These are phyloP conservation scores for Brettanomyces bruxellensis DNA, from an alignment of 805 yeast genomes.

Conservation along the genomic window DNA sequence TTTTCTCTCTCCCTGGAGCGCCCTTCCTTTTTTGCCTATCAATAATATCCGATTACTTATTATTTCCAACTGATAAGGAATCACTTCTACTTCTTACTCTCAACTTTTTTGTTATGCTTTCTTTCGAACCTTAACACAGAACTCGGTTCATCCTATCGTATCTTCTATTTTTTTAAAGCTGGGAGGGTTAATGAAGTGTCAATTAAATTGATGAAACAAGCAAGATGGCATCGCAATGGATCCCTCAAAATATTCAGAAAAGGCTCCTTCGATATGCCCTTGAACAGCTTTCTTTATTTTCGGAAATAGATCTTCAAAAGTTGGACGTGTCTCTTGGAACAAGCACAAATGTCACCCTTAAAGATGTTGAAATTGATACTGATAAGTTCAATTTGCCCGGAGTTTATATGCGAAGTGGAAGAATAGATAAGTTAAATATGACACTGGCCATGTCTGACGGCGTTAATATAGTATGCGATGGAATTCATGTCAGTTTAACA, in stretches of 20 bases:
- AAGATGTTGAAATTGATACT: constrained; percentile 63
- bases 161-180: no score
- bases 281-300: constrained; percentile 72
- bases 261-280: constrained; percentile 70
- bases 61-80: not conserved
- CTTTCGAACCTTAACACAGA: no score
- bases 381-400: constrained; percentile 64
- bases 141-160: no score
- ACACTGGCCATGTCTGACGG: constrained; percentile 65
- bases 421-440: constrained; percentile 43
- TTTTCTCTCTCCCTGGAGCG: no score
- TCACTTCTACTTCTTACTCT: not conserved
- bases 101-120: no score
- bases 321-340: constrained; percentile 71
- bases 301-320: constrained; percentile 67
- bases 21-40: no score
- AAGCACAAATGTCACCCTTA: constrained; percentile 36
- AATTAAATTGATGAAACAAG: not conserved
- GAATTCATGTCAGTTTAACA: constrained; percentile 39
- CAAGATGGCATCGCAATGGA: constrained; percentile 44
- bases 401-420: constrained; percentile 51
- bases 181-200: no score
- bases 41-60: no score
- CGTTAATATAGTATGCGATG: constrained; percentile 49
- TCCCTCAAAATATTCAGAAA: constrained; percentile 80